phyloP scores from a whole-genome alignment of 2,329 filamentous ascomycete species.

The Zasmidium angulare region DNA sequence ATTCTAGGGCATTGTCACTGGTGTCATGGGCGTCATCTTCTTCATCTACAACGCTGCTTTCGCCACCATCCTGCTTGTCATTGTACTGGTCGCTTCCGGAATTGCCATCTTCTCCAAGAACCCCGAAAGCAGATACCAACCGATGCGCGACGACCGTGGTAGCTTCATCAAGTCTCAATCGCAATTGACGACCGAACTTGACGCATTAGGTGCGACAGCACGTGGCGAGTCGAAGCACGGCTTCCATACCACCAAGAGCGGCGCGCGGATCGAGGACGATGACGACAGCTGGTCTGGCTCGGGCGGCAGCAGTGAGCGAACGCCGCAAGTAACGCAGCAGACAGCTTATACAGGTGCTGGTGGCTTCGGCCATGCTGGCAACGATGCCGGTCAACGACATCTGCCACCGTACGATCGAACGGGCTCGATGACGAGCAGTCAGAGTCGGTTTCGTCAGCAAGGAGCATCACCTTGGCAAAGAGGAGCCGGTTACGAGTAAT shows the following conservation, averaged over 20 bases:
- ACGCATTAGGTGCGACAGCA: constrained; percentile 84
- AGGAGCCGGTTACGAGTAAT: constrained; percentile 63
- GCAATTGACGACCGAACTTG: constrained; percentile 82
- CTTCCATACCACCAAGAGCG: constrained; percentile 54
- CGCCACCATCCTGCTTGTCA: constrained; percentile 75
- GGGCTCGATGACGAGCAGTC: constrained; percentile 30
- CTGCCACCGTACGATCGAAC: constrained; percentile 38
- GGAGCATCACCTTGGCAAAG: constrained; percentile 62
- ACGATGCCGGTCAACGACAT: constrained; percentile 40
- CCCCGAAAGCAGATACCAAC: constrained; percentile 90
- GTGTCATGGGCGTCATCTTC: constrained; percentile 84
- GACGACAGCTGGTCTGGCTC: constrained; percentile 62
- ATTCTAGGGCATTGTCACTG: constrained; percentile 68
- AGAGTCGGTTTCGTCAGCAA: constrained; percentile 27
- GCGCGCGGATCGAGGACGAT: constrained; percentile 68
- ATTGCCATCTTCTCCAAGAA: constrained; percentile 89
- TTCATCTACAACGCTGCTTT: constrained; percentile 86
- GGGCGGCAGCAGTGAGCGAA: constrained; percentile 49
- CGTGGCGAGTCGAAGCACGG: constrained; percentile 66
- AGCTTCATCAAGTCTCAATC: constrained; percentile 98
- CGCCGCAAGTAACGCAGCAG: constrained; percentile 1
- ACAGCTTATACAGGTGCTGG: constrained; percentile 6
- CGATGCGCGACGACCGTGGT: constrained; percentile 92
- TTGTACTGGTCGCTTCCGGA: constrained; percentile 74
- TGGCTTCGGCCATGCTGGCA: constrained; percentile 39